A percentile compares a stretch with the other conserved stretches of the same genome.
Conservation (phyloP, 257 asterid genomes). For the Salvia miltiorrhiza region DNA sequence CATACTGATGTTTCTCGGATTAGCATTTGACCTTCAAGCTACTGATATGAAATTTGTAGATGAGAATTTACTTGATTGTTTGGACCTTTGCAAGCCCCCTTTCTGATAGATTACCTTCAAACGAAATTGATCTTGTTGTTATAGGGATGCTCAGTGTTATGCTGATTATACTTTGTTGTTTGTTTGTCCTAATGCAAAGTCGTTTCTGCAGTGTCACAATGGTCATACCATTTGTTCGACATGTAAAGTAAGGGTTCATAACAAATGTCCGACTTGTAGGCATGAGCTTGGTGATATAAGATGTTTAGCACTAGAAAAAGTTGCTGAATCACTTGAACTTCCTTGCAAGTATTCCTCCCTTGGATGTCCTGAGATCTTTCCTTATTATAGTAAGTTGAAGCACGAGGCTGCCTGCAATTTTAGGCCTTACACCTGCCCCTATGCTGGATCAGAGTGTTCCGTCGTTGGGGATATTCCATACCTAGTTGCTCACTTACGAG, state of each 20-base stretch:
- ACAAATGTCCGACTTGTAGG: slow-evolving; percentile 83
- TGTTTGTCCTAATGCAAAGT: slow-evolving; percentile 4
- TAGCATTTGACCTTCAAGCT: neutral
- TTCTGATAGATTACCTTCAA: neutral
- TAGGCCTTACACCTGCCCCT: slow-evolving; percentile 85
- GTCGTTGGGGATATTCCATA: slow-evolving; percentile 69
- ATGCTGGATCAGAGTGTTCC: slow-evolving; percentile 91
- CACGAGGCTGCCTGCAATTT: slow-evolving; percentile 78
- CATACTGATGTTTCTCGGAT: neutral
- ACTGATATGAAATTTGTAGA: neutral
- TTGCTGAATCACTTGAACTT: slow-evolving; percentile 91
- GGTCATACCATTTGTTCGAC: slow-evolving; percentile 91
- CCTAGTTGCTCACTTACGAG: slow-evolving; percentile 75
- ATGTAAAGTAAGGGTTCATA: slow-evolving; percentile 82
- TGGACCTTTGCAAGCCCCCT: neutral
- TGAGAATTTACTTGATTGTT: neutral
- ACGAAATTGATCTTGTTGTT: neutral
- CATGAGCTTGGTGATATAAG: slow-evolving; percentile 94
- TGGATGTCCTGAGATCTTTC: slow-evolving; percentile 89
- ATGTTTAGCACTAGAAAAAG: slow-evolving; percentile 89
- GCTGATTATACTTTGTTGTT: neutral
- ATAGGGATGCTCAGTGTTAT: neutral
- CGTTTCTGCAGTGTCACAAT: slow-evolving; percentile 68
- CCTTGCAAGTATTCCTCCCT: slow-evolving; percentile 74
- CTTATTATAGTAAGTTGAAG: slow-evolving; percentile 82